A percentile compares a stretch with the other conserved stretches of the same genome.
Evolutionary conservation across 441 rosid genomes (phyloP).

Genomic region (Gossypium gossypioides): DNA sequence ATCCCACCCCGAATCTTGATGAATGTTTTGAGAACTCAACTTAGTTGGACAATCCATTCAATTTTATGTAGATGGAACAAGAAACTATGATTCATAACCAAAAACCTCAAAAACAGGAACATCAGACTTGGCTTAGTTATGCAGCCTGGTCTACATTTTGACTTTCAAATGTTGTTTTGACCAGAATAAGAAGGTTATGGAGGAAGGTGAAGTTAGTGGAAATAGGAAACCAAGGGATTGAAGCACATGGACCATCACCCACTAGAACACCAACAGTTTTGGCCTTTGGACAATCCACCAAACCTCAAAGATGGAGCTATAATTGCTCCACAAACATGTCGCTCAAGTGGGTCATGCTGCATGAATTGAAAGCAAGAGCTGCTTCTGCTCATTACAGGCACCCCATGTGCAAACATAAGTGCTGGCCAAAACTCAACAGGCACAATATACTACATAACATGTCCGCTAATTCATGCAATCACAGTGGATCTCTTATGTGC

Average conservation of each 20-base stretch:
- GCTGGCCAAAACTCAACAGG: not conserved
- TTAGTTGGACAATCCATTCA: not conserved
- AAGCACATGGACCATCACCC: slow-evolving; percentile 6
- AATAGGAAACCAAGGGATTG: not conserved
- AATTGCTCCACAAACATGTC: slow-evolving; percentile 8
- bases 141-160: not conserved
- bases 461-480: not conserved
- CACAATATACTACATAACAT: slow-evolving; percentile 4
- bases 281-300: slow-evolving; percentile 3
- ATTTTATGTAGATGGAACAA: not conserved
- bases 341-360: slow-evolving; percentile 8
- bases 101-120: not conserved
- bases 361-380: slow-evolving; percentile 1
- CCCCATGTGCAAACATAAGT: slow-evolving; percentile 13
- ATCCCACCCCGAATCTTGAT: not conserved
- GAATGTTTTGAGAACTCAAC: not conserved
- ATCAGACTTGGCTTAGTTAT: not conserved
- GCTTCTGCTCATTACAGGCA: slow-evolving; percentile 17
- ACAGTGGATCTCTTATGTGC: not conserved
- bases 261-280: not conserved
- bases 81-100: not conserved
- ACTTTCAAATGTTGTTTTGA: not conserved
- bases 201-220: not conserved
- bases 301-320: slow-evolving; percentile 1
- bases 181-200: not conserved